Evolutionary conservation across 768 basidiomycete genomes (phyloP).

Genomic region (Dictyophora rubrovolvata): DNA sequence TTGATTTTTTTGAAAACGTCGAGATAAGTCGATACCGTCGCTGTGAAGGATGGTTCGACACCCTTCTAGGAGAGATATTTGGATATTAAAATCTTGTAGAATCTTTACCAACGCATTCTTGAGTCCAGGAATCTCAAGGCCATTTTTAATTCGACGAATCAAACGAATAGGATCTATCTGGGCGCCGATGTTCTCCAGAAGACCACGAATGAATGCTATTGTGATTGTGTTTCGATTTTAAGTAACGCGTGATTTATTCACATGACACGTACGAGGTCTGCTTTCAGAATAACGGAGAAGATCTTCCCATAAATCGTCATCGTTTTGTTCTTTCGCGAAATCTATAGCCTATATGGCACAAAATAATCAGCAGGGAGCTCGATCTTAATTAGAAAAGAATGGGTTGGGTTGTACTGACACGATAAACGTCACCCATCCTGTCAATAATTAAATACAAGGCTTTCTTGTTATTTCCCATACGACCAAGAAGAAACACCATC

Average conservation of each 20-base stretch:
- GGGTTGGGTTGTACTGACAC: slow-evolving; percentile 36
- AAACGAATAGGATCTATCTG: slow-evolving; percentile 93
- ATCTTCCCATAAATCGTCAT: slow-evolving; percentile 97
- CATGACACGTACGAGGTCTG: slow-evolving; percentile 53
- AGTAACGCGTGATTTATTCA: background rate
- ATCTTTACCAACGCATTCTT: slow-evolving; percentile 95
- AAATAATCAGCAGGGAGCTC: slow-evolving; percentile 3
- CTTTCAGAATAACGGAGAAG: slow-evolving; percentile 90
- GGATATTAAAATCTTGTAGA: slow-evolving; percentile 89
- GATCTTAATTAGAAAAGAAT: background rate
- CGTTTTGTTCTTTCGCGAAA: slow-evolving; percentile 94
- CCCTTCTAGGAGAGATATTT: slow-evolving; percentile 86
- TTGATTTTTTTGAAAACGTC: slow-evolving; percentile 62
- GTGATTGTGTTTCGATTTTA: slow-evolving; percentile 1
- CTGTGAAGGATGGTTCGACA: slow-evolving; percentile 80
- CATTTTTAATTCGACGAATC: slow-evolving; percentile 91
- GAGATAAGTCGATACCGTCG: slow-evolving; percentile 67
- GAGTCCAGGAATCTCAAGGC: slow-evolving; percentile 90
- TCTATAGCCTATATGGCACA: slow-evolving; percentile 67
- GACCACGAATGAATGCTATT: slow-evolving; percentile 83
- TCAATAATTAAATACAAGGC: slow-evolving; percentile 94
- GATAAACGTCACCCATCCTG: slow-evolving; percentile 81
- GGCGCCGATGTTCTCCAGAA: slow-evolving; percentile 91
- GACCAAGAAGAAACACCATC: slow-evolving; percentile 94
- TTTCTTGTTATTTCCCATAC: slow-evolving; percentile 97